phyloP scores from a whole-genome alignment of 768 basidiomycete genomes.

The Hydnomerulius pinastri region DNA sequence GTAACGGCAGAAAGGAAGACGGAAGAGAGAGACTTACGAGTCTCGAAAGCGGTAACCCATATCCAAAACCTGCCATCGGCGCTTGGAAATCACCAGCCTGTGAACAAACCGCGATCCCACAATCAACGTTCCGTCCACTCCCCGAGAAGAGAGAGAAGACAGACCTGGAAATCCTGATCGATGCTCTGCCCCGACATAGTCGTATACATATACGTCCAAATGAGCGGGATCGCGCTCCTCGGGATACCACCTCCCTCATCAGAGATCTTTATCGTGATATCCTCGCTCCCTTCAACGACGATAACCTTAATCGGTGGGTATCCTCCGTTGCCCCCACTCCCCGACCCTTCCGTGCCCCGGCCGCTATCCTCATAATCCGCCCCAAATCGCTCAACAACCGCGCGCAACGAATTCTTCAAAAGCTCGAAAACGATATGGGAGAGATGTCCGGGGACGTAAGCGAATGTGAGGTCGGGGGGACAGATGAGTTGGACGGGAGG shows the following conservation, averaged over 20 bases:
- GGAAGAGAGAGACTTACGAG: constrained; percentile 52
- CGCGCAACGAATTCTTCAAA: constrained; percentile 95
- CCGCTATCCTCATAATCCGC: constrained; percentile 65
- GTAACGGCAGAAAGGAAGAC: background rate
- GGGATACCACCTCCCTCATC: constrained; percentile 93
- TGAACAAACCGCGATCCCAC: no score
- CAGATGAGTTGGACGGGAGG: constrained; percentile 97
- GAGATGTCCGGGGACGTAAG: constrained; percentile 95
- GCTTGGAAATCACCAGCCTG: constrained; percentile 86
- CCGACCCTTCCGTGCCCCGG: constrained; percentile 2
- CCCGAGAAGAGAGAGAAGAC: background rate
- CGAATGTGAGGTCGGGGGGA: constrained; percentile 79
- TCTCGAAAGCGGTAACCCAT: constrained; percentile 85
- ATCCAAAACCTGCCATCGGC: constrained; percentile 94
- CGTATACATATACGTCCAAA: constrained; percentile 97
- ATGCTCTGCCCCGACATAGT: constrained; percentile 69
- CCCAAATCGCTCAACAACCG: constrained; percentile 92
- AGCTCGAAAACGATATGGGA: constrained; percentile 97
- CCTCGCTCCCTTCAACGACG: constrained; percentile 91
- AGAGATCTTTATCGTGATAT: constrained; percentile 95
- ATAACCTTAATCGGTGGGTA: constrained; percentile 40
- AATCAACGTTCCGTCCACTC: background rate
- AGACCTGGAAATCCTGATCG: constrained; percentile 60
- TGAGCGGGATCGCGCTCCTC: constrained; percentile 34
- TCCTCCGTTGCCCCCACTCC: constrained; percentile 4